Base-by-base conservation (phyloP, 495 filamentous ascomycete species). In the Poronia punctata region DNA sequence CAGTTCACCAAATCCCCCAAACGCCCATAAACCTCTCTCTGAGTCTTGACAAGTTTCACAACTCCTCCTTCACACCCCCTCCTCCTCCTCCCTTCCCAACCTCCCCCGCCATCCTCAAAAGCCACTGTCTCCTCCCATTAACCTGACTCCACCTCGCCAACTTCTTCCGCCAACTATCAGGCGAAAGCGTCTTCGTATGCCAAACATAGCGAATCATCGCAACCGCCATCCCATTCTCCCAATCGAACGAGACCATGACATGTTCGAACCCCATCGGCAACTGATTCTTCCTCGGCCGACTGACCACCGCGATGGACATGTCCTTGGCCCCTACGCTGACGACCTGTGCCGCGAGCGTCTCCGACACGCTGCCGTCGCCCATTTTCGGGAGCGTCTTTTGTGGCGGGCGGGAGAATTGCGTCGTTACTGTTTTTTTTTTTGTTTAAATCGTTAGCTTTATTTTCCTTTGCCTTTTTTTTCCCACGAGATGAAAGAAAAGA, bases 11-110 rank as follows among this genome's bases (percentile, higher is more conserved):
- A n/a, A n/a, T n/a, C n/a, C n/a, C n/a, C n/a, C n/a, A n/a, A n/a
- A n/a, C n/a, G n/a, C n/a, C n/a, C n/a, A n/a, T n/a, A n/a, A n/a
- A n/a, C n/a, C n/a, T n/a, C n/a, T n/a, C n/a, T n/a, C n/a, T n/a
- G n/a, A n/a, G n/a, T n/a, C n/a, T n/a, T n/a, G n/a, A n/a, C n/a
- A n/a, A 33, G 8, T 10, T n/a, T 14, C 17, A 45, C 21, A 45
- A 17, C 32, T 38, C 42, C 35, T 38, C 8, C n/a, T 38, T 45
- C 35, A 45, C 42, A n/a, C 42, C 68, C 65, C 5, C 46, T 23
- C 26, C 74, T 78, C 27, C 75, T 75, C n/a, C 66, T 57, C 38
- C 48, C 44, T 16, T 38, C 39, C 18, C 43, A 18, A 38, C 29
- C 8, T 9, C 24, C 7, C 19, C 24, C 24, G 36, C 43, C 29